Percentiles rank a stretch among this genome's conserved stretches.
Evolutionary conservation across 208 protist genomes (phyloP).

Genomic region (Acanthamoeba triangularis): DNA sequence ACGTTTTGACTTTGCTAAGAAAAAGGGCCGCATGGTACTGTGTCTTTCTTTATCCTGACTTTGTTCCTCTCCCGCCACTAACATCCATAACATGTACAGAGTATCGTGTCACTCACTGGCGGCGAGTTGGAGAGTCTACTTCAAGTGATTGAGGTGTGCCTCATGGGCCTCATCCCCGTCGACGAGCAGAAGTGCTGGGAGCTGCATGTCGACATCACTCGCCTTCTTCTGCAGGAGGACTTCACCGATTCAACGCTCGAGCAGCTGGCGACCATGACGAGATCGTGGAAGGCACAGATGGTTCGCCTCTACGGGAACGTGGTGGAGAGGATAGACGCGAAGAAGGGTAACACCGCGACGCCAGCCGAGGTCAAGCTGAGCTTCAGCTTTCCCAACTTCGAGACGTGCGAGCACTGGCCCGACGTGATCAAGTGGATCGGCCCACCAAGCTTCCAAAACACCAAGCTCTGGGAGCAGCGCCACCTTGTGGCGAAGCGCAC

Average conservation of each 20-base stretch:
- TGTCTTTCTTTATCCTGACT: neutral
- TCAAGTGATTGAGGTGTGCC: neutral
- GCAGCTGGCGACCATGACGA: no score
- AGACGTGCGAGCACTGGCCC: neutral
- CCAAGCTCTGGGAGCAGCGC: no score
- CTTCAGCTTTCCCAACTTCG: neutral
- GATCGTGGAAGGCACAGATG: no score
- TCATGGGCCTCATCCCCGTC: neutral
- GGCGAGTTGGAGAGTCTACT: conserved; percentile 12
- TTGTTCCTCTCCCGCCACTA: neutral
- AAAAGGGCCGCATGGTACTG: neutral
- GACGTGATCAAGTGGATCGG: no score
- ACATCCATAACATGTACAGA: neutral
- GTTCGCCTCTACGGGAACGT: no score
- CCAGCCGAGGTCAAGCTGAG: neutral
- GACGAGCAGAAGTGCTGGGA: neutral
- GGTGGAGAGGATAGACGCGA: neutral
- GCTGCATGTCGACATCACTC: neutral
- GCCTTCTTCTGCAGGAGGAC: neutral
- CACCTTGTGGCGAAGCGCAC: no score
- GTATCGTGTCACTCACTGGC: neutral
- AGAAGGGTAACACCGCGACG: neutral
- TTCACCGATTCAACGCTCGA: no score
- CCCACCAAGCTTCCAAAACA: no score
- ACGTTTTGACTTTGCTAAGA: neutral